Evolutionary conservation across 441 rosid genomes (phyloP), one percentile per base, ranked within the genome.

Genomic region (Corymbia citriodora): DNA sequence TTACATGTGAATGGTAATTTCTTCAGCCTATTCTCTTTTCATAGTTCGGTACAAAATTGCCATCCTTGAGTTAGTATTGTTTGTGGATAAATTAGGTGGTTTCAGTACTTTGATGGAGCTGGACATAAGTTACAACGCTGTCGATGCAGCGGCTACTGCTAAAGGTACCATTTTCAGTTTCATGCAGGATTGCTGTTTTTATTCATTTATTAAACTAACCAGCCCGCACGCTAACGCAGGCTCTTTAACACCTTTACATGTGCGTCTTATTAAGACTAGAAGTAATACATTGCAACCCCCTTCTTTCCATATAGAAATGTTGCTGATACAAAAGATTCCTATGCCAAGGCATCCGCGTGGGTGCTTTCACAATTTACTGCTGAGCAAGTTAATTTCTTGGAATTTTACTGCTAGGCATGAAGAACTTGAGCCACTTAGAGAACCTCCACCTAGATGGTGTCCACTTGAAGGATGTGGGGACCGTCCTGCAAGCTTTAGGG

Each of bases 161-260:
- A 0, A 61, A 61, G 68, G 68, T 61, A 61, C 0, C 6, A 0
- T 11, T 27, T 27, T 0, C 5, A 0, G 11, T 61, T 61, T 61
- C 8, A 61, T 12, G 16, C 3, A 11, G 1, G 3, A 25, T 2
- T 15, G 8, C 11, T 1, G 2, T 25, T 59, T 59, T 11, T 10
- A 11, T 25, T 10, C 15, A 25, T 59, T 10, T 25, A 59, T 59
- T 59, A 59, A 25, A 59, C 15, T 5, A 5, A 59, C 65, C 25
- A 10, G n/a, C 0, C 7, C 10, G 0, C 23, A 0, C 40, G 2
- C 0, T 59, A 13, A 25, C 25, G 65, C 7, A 59, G 0, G n/a
- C 29, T 59, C 3, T 59, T 59, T 59, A 10, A 59, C 11, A 59
- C 3, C 65, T 59, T 59, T 25, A 59, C 7, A 25, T 59, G n/a